These are phyloP conservation scores for Leccinum angustisporum DNA, from an alignment of 1,284 basidiomycete genomes.

Conservation along the genomic window DNA sequence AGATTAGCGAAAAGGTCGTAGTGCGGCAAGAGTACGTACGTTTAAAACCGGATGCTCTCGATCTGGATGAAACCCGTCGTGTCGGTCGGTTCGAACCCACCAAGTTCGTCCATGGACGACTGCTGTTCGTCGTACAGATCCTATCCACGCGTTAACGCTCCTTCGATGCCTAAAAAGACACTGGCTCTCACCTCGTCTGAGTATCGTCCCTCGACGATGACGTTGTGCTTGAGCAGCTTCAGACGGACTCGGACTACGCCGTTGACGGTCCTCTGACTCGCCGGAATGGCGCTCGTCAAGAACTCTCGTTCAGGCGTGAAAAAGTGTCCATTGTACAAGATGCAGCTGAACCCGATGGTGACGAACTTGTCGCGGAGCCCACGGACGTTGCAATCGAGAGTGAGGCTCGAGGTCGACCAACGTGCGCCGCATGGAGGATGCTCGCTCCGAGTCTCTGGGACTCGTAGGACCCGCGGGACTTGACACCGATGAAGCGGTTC, in stretches of 20 bases:
- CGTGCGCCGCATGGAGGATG: slow-evolving; percentile 92
- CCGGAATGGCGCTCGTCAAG: slow-evolving; percentile 83
- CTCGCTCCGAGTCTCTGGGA: slow-evolving; percentile 94
- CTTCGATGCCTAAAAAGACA: background rate
- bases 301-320: slow-evolving; percentile 99
- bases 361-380: slow-evolving; percentile 94
- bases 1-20: background rate
- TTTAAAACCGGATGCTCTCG: no score
- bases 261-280: slow-evolving; percentile 96
- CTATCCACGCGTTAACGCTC: slow-evolving; percentile 24
- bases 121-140: slow-evolving; percentile 94
- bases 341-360: slow-evolving; percentile 80
- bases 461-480: slow-evolving; percentile 98
- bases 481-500: slow-evolving; percentile 99
- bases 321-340: slow-evolving; percentile 93
- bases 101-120: slow-evolving; percentile 99
- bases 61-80: slow-evolving; percentile 87
- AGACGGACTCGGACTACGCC: slow-evolving; percentile 88
- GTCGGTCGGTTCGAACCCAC: slow-evolving; percentile 93
- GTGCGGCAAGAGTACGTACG: no score
- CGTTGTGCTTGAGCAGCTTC: slow-evolving; percentile 96
- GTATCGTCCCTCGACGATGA: slow-evolving; percentile 86
- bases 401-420: slow-evolving; percentile 97
- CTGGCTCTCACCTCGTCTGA: background rate
- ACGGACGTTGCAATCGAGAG: slow-evolving; percentile 94